Evolutionary conservation across 192 early-diverging fungal genomes (phyloP), one percentile per base, ranked within the genome.

Genomic region (Gamsiella multidivaricata): DNA sequence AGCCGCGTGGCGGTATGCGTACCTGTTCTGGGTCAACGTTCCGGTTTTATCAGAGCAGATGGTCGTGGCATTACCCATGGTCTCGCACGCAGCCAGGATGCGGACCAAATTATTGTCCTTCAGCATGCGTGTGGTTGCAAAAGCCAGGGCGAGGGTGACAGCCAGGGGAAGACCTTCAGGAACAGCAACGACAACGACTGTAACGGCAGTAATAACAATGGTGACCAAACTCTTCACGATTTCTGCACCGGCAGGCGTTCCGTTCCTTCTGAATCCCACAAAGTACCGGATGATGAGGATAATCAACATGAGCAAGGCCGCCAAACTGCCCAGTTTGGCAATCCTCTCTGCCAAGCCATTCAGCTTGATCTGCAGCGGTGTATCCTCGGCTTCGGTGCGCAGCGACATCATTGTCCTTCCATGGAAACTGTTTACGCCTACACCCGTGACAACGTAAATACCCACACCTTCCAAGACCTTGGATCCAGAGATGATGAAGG

Each of bases 41-140:
- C 98, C 98, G 0, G 98, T 99, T 80, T 99, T 99, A 85, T 99
- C 98, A 18, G 95, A 96, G 82, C 98, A 99, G 25, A 99, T 90
- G 1, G 97, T 97, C 11, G 96, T 99, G 11, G 98, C 98, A 69
- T 96, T 97, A 54, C 93, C 93, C 98, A 99, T 99, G 25, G 97
- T 98, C 80, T 99, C 98, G 81, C 98, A 99, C 8, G 98, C 94
- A 29, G 93, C 91, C 14, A 99, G 84, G 52, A 98, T 91, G 26
- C 98, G 91, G 29, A 99, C 98, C 22, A 99, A 83, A 82, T 98
- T 98, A 63, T 97, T 96, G 81, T 99, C 97, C 55, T 95, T 94
- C 52, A 98, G 76, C 98, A 99, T 99, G 15, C 91, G 83, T 36
- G 90, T 90, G 15, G 98, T 98, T 5, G 96, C 96, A 80, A 94